phyloP scores from a whole-genome alignment of 306 rosid species.

The Vigna reflexopilosa region DNA sequence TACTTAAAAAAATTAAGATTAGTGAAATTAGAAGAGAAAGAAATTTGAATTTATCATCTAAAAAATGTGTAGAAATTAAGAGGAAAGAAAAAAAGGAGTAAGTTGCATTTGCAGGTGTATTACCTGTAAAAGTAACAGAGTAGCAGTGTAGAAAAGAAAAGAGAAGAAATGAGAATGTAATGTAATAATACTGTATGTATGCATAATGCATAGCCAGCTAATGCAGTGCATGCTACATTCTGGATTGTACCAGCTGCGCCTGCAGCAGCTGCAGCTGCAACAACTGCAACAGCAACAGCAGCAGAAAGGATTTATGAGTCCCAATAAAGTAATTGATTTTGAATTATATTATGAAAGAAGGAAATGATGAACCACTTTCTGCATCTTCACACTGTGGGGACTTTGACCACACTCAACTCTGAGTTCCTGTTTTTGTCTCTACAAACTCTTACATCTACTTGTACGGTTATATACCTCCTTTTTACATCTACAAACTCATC shows the following conservation, averaged over 20 bases:
- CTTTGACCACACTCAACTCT: slow-evolving; percentile 56
- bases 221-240: background rate
- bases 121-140: too few relatives aligned
- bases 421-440: slow-evolving; percentile 30
- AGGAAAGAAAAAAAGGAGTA: too few relatives aligned
- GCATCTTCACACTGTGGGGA: slow-evolving; percentile 51
- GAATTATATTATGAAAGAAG: slow-evolving; percentile 4
- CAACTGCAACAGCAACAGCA: background rate
- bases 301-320: slow-evolving; percentile 57
- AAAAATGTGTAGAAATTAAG: too few relatives aligned
- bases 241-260: slow-evolving; percentile 1
- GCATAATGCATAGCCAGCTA: too few relatives aligned
- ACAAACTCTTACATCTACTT: background rate
- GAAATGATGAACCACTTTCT: slow-evolving; percentile 56
- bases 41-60: too few relatives aligned
- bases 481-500: background rate
- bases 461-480: background rate
- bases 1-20: too few relatives aligned
- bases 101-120: too few relatives aligned
- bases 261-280: background rate
- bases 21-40: too few relatives aligned
- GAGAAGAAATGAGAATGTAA: too few relatives aligned
- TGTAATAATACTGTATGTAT: too few relatives aligned
- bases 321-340: slow-evolving; percentile 50
- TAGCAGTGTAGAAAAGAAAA: too few relatives aligned